Percentiles rank a stretch among this genome's conserved stretches.
phyloP scores from a whole-genome alignment of 495 filamentous ascomycete species.

The Evernia prunastri region DNA sequence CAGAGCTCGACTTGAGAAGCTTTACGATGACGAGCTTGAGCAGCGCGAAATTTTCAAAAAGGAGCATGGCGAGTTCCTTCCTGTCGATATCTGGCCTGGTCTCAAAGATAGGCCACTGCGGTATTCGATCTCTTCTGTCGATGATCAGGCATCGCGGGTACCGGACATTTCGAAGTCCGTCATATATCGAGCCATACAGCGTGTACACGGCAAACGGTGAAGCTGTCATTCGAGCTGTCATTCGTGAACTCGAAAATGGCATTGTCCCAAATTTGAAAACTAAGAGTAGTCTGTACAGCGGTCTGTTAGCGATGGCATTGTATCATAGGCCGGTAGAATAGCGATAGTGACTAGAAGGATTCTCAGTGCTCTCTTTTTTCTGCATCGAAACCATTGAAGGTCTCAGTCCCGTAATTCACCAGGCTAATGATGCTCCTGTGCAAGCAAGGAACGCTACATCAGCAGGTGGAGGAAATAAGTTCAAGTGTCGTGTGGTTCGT shows the following conservation, averaged over 20 bases:
- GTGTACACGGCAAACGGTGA: conserved; percentile 17
- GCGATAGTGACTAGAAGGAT: neutral
- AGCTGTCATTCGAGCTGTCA: neutral
- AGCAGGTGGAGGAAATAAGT: conserved; percentile 16
- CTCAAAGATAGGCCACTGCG: conserved; percentile 53
- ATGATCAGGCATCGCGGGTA: conserved; percentile 26
- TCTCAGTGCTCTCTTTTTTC: conserved; percentile 34
- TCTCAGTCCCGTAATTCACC: conserved; percentile 8
- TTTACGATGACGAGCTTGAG: conserved; percentile 66
- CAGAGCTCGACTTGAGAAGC: conserved; percentile 63
- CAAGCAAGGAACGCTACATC: conserved; percentile 25
- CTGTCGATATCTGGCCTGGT: conserved; percentile 84
- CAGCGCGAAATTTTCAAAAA: conserved; percentile 72
- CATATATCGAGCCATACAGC: conserved; percentile 26
- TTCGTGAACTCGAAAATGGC: neutral
- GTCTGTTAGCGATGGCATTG: conserved; percentile 5
- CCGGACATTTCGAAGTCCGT: conserved; percentile 27
- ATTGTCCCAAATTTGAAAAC: neutral
- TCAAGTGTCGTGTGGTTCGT: conserved; percentile 22
- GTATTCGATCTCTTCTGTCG: conserved; percentile 45
- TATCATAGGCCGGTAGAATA: neutral
- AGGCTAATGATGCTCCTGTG: conserved; percentile 20
- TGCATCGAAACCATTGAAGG: conserved; percentile 17
- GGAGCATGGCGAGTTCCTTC: conserved; percentile 80
- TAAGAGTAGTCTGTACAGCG: neutral